Evolutionary conservation across 208 protist genomes (phyloP), one percentile per base, ranked within the genome.

Genomic region (Angomonas deanei): DNA sequence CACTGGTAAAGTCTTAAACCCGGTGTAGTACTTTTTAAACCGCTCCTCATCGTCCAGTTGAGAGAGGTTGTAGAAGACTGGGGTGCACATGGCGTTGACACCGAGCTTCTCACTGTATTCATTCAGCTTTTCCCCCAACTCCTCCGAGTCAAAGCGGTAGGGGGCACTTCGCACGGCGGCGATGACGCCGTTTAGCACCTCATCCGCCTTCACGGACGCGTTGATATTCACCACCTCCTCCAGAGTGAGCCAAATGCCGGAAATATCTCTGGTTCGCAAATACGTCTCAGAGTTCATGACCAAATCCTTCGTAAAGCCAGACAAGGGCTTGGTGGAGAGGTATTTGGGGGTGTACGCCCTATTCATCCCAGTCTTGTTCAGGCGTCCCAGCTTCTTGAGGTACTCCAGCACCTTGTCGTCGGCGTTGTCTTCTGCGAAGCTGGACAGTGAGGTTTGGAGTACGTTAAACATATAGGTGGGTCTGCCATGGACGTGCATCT

Each of bases 401-500:
- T n/a, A n/a, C n/a, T n/a, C n/a, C n/a, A n/a, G n/a, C n/a, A n/a
- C n/a, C n/a, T n/a, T n/a, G n/a, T n/a, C n/a, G n/a, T n/a, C n/a
- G n/a, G n/a, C n/a, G n/a, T n/a, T n/a, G n/a, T n/a, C n/a, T n/a
- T n/a, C n/a, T n/a, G n/a, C n/a, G n/a, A n/a, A n/a, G n/a, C n/a
- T n/a, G n/a, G n/a, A n/a, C n/a, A n/a, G n/a, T n/a, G n/a, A n/a
- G n/a, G 80, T 91, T 67, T 91, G 84, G 63, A 78, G 72, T 11
- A 91, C 47, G 66, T 91, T 91, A 61, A 74, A 91, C 13, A 91
- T 19, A 1, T 13, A 28, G n/a, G 81, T 34, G 11, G 28, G 59
- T 1, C 4, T 10, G 6, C 31, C 56, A 27, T 28, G 2, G 28
- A 64, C 61, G n/a, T 39, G 13, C 39, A 87, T 57, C 13, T 55